Evolutionary conservation across 257 asterid species (phyloP), one percentile per base, ranked within the genome.

Genomic region (Rauvolfia tetraphylla): DNA sequence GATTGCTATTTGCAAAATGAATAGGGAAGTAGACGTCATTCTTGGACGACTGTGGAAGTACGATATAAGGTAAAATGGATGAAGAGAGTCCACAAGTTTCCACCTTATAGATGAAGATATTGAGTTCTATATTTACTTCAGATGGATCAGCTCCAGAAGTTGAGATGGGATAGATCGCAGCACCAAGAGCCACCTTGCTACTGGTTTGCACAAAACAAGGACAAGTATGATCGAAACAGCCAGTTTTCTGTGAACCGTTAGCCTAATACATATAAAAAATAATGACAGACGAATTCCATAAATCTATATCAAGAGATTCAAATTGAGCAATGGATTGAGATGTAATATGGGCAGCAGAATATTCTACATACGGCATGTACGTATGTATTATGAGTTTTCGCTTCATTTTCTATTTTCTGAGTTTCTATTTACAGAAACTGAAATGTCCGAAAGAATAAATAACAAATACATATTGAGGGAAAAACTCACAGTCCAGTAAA

Each of bases 401-500:
- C n/a, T n/a, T n/a, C n/a, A n/a, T n/a, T n/a, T n/a, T n/a, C n/a
- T n/a, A n/a, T n/a, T n/a, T n/a, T n/a, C n/a, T n/a, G n/a, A n/a
- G n/a, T n/a, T n/a, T n/a, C n/a, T 41, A 41, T 41, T 6, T 9
- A 41, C 44, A 41, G 2, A 41, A 41, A 41, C 44, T 41, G 4
- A 41, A 41, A 9, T 41, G 8, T 4, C 44, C 57, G 20, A 17
- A 51, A 18, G 7, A 51, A 1, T 3, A 18, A 17, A n/a, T 2
- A 17, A 18, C 17, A n/a, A n/a, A n/a, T n/a, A n/a, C n/a, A n/a
- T 3, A 58, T 25, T 58, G 20, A 59, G 38, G 57, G 12, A 51
- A 51, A 6, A 46, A 85, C 90, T 84, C 83, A 92, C 96, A 4
- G 97, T 92, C 96, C 97, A 92, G 72, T 90, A 90, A 34, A 84